Percentiles rank a stretch among this genome's conserved stretches.
Evolutionary conservation across 306 rosid genomes (phyloP).

Genomic region (Prunus armeniaca): DNA sequence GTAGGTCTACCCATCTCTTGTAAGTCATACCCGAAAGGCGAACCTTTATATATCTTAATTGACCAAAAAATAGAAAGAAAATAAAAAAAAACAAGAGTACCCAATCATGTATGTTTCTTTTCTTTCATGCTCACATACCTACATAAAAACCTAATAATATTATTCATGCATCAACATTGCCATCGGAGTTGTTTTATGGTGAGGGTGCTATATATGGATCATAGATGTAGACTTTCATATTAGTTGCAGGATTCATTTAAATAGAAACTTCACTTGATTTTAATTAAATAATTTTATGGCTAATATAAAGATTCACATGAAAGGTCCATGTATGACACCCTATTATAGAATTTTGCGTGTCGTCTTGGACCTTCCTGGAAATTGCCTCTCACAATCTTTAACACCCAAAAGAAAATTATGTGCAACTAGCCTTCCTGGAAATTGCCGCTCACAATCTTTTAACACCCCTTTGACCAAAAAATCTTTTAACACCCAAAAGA

Average conservation of each 20-base stretch:
- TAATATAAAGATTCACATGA: fast-evolving
- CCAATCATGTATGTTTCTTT: neutral
- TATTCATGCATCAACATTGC: neutral
- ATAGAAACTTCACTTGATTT: too few species aligned
- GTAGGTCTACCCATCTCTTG: neutral
- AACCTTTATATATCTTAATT: neutral
- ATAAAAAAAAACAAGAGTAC: neutral
- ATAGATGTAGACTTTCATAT: too few species aligned
- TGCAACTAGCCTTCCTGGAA: too few species aligned
- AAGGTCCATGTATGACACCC: too few species aligned
- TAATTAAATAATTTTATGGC: too few species aligned
- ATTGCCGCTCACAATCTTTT: too few species aligned
- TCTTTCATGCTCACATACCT: neutral
- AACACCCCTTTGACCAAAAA: too few species aligned
- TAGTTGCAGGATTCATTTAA: too few species aligned
- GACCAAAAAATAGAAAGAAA: too few species aligned
- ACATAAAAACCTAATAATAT: neutral
- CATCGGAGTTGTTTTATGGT: neutral
- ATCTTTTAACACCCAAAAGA: too few species aligned
- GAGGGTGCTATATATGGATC: fast-evolving
- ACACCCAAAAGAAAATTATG: neutral
- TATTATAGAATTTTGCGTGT: neutral
- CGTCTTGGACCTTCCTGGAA: neutral
- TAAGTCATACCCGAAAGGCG: neutral
- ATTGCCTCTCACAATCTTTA: neutral